Evolutionary conservation across 2,329 filamentous ascomycete genomes (phyloP).

Genomic region (Ceratocystis ficicola): DNA sequence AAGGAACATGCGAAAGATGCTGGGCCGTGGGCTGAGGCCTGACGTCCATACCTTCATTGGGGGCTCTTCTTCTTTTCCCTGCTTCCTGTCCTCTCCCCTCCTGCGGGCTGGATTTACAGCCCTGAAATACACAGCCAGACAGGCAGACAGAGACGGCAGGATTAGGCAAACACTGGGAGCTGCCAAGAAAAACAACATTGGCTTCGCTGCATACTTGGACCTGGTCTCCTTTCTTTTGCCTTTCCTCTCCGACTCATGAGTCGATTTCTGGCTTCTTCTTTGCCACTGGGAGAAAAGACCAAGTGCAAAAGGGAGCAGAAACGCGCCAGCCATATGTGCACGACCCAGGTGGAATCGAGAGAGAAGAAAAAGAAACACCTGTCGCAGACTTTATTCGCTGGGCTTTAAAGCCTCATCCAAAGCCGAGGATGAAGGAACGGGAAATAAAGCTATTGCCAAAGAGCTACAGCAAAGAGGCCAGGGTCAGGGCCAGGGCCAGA

Average conservation of each 20-base stretch:
- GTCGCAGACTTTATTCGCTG: neutral
- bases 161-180: too few species aligned
- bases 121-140: neutral
- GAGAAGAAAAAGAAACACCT: neutral
- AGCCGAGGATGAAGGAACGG: neutral
- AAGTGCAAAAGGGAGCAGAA: neutral
- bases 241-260: neutral
- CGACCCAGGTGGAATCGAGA: neutral
- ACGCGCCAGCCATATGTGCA: neutral
- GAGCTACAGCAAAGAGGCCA: neutral
- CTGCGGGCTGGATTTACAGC: neutral
- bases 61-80: neutral
- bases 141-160: neutral
- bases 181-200: too few species aligned
- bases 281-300: neutral
- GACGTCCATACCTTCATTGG: neutral
- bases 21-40: neutral
- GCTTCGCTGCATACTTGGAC: too few species aligned
- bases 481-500: neutral
- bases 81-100: neutral
- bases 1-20: neutral
- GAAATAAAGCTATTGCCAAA: too few species aligned
- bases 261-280: neutral
- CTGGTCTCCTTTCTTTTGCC: too few species aligned
- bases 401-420: neutral